These are phyloP conservation scores for Coccomyxa sp. DNA, from an alignment of 139 green algal species.

Conservation along the genomic window DNA sequence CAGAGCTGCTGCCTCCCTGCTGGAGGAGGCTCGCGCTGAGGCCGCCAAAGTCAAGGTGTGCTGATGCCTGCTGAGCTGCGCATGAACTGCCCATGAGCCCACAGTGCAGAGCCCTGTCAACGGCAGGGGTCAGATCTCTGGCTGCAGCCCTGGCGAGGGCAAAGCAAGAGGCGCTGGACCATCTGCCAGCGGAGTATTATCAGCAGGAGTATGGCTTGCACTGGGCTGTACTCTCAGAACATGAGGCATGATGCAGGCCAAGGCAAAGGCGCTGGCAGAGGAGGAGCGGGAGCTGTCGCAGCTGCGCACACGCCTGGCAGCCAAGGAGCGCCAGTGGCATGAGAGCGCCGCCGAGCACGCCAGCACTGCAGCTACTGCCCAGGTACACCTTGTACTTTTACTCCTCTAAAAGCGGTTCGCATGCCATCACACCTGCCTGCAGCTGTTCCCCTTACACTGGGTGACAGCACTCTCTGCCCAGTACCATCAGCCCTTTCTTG, in stretches of 20 bases:
- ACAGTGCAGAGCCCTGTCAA: too few relatives aligned
- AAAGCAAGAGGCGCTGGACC: too few relatives aligned
- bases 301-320: conserved; percentile 11
- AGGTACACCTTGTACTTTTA: too few relatives aligned
- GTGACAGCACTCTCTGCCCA: too few relatives aligned
- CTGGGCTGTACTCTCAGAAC: not conserved
- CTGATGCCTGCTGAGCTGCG: not conserved
- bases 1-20: conserved; percentile 1
- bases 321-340: conserved; percentile 11
- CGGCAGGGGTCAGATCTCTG: too few relatives aligned
- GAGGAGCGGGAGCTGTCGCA: conserved; percentile 8
- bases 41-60: conserved; percentile 11
- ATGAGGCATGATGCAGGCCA: conserved; percentile 6
- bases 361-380: not conserved
- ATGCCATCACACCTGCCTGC: too few relatives aligned
- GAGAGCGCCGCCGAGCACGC: conserved; percentile 10
- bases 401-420: too few relatives aligned
- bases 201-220: not conserved
- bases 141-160: too few relatives aligned
- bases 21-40: conserved; percentile 19
- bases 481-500: too few relatives aligned
- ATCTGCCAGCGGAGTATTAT: too few relatives aligned
- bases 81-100: too few relatives aligned
- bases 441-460: too few relatives aligned
- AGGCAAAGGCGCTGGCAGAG: conserved; percentile 17